Base-by-base conservation (phyloP, 805 yeast species). In the Metschnikowia reukaufii region DNA sequence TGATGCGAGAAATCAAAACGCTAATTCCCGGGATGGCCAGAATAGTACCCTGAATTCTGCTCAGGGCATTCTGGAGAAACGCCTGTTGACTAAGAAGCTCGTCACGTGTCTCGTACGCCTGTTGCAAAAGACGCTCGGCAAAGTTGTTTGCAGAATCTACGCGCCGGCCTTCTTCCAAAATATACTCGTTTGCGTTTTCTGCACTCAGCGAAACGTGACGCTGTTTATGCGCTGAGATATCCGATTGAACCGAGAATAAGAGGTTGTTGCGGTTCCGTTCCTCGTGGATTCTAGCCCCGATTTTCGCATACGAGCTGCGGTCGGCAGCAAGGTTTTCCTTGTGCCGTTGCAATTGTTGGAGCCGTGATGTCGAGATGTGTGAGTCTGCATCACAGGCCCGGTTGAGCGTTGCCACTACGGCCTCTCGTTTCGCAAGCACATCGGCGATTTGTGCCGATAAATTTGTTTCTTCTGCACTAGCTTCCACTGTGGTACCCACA, bases 51-150 rank as follows among this genome's bases (percentile, higher is more conserved):
- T 82, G 72, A 45, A 91, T 70, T 48, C 81, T 76, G 47, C 78
- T 74, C 52, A 84, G 87, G 4, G 94, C 86, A 49, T 72, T 79
- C 47, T 74, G 73, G 44, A 94, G 71, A 6, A 78, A 63, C 32
- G 76, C 77, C 49, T 92, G 75, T 68, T 94, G 99, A 39, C 83
- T 74, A 38, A 77, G 55, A 44, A 94, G 77, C 59, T 88, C 95
- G 50, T 91, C 97, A 48, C 98, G 74, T 0, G 98, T 90, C 55
- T 86, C 88, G 68, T 81, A 85, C 1, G 97, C 98, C 62, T 86
- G 91, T n/a, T 78, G 78, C 32, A 92, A 75, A 48, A 94, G 72
- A 36, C 85, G 70, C 62, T 94, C 97, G 13, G 96, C 88, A 42
- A 90, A 71, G 36, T 76, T 74, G 62, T 89, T 83, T 36, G 94